Conservation (phyloP, 2,329 filamentous ascomycete species). For the Diaporthe capsici region DNA sequence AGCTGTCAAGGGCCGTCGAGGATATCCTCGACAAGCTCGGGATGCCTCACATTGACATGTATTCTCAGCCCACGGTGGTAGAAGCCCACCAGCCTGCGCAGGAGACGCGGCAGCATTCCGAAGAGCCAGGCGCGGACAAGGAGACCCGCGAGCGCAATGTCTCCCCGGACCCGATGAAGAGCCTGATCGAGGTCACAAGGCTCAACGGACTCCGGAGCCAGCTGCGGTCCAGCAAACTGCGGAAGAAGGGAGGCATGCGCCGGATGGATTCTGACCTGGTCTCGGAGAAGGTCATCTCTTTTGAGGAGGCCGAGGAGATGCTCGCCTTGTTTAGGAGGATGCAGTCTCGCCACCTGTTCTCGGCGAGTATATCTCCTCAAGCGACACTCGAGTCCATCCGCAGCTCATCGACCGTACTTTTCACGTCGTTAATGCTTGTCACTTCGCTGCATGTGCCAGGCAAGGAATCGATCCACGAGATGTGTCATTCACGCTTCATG, state of each 20-base stretch:
- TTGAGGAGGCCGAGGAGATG: conserved; percentile 18
- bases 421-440: conserved; percentile 16
- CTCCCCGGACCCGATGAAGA: conserved; percentile 21
- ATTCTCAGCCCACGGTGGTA: not conserved
- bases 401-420: not conserved
- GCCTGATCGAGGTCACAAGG: conserved; percentile 20
- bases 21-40: conserved; percentile 23
- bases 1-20: conserved; percentile 3
- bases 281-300: conserved; percentile 9
- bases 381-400: conserved; percentile 6
- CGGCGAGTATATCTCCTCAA: not conserved
- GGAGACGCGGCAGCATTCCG: conserved; percentile 25
- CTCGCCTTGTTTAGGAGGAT: not conserved
- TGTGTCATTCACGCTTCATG: conserved; percentile 22
- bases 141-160: conserved; percentile 25
- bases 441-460: not conserved
- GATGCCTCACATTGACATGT: conserved; percentile 8
- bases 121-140: conserved; percentile 8
- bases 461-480: conserved; percentile 1
- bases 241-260: conserved; percentile 2
- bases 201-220: conserved; percentile 7
- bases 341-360: conserved; percentile 10
- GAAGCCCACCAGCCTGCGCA: conserved; percentile 4
- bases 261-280: conserved; percentile 6
- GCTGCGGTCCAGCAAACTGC: conserved; percentile 11